Evolutionary conservation across 2,329 filamentous ascomycete genomes (phyloP).

Genomic region (Colletotrichum graminicola): DNA sequence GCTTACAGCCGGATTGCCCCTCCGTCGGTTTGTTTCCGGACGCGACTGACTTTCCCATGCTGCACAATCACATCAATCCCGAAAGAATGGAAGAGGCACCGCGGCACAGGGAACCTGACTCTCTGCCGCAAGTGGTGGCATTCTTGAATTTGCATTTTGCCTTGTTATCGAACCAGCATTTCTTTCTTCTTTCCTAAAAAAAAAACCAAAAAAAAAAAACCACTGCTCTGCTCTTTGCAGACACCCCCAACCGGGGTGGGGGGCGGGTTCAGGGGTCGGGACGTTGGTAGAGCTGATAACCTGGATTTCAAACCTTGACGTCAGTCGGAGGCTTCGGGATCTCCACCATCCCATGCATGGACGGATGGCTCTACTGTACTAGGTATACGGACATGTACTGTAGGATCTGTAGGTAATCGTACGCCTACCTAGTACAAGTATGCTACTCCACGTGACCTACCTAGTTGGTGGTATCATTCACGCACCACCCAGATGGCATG

Average conservation of each 20-base stretch:
- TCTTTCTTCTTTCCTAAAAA: too few relatives aligned
- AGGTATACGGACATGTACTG: too few relatives aligned
- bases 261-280: background rate
- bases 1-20: background rate
- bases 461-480: background rate
- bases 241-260: too few relatives aligned
- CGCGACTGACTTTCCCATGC: background rate
- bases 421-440: too few relatives aligned
- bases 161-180: background rate
- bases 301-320: slow-evolving; percentile 27
- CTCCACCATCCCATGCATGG: slow-evolving; percentile 20
- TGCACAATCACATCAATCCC: background rate
- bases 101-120: slow-evolving; percentile 20
- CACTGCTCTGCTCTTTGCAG: background rate
- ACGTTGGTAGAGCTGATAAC: background rate
- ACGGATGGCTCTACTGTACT: too few relatives aligned
- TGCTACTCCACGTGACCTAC: background rate
- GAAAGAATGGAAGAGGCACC: background rate
- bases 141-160: background rate
- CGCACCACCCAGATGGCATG: background rate
- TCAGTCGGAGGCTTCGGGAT: slow-evolving; percentile 41
- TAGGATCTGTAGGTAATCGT: too few relatives aligned
- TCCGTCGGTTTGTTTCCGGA: slow-evolving; percentile 18
- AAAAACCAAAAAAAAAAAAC: too few relatives aligned
- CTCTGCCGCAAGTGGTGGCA: background rate